These are phyloP conservation scores for Monilinia aucupariae DNA, from an alignment of 2,329 filamentous ascomycete species.

Conservation along the genomic window DNA sequence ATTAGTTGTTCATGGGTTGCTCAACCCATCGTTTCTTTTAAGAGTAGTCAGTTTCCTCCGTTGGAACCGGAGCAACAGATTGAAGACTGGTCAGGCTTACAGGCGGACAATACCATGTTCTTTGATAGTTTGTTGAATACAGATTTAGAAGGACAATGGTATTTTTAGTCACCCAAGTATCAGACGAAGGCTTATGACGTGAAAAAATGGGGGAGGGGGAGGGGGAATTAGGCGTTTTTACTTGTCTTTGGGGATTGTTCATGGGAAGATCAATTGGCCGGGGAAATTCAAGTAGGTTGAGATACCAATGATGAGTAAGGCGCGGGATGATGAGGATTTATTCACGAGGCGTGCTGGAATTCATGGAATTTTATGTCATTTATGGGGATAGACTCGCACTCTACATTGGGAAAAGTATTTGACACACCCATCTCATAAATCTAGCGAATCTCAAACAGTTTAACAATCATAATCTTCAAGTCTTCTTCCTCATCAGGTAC, in stretches of 20 bases:
- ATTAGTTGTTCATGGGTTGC: background rate
- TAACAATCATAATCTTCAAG: too few species aligned
- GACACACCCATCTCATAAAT: background rate
- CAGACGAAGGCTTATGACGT: background rate
- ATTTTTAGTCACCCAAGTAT: conserved; percentile 22
- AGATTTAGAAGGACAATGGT: conserved; percentile 34
- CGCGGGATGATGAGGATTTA: background rate
- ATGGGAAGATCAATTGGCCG: background rate
- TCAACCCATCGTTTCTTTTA: conserved; percentile 27
- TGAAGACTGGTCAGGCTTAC: conserved; percentile 26
- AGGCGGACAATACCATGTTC: conserved; percentile 31
- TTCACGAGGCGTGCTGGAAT: background rate
- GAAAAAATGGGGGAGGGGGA: background rate
- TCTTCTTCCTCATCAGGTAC: too few species aligned
- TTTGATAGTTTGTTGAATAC: conserved; percentile 33
- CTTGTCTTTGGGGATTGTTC: too few species aligned
- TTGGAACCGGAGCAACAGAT: conserved; percentile 20
- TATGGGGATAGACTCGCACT: too few species aligned
- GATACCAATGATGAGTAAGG: background rate
- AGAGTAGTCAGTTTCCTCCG: conserved; percentile 24
- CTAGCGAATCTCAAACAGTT: background rate
- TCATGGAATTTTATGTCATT: too few species aligned
- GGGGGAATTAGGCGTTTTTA: background rate
- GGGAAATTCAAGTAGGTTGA: background rate
- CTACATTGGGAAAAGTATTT: background rate